phyloP scores from a whole-genome alignment of 305 asterid species.

The Andrographis paniculata region DNA sequence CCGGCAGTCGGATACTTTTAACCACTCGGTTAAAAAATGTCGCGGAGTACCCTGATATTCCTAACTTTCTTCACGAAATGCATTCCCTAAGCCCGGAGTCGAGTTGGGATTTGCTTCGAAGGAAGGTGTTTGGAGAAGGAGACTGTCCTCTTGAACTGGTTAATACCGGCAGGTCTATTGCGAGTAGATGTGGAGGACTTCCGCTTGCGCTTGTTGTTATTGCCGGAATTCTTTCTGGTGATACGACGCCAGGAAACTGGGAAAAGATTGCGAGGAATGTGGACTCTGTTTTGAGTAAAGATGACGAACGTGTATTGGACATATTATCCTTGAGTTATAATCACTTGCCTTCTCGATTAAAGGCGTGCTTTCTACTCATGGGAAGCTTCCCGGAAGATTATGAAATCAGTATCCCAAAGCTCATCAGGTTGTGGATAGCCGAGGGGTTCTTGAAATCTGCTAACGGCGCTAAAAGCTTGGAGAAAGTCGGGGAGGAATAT shows the following conservation, averaged over 20 bases:
- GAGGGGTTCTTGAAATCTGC: slow-evolving; percentile 20
- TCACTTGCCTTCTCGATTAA: slow-evolving; percentile 24
- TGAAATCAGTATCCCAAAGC: slow-evolving; percentile 15
- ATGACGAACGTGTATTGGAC: slow-evolving; percentile 10
- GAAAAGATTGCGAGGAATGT: slow-evolving; percentile 19
- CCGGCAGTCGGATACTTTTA: neutral
- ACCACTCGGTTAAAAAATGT: neutral
- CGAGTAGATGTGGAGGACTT: slow-evolving; percentile 22
- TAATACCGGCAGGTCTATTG: slow-evolving; percentile 20
- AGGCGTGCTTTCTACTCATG: slow-evolving; percentile 25
- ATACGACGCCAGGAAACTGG: slow-evolving; percentile 19
- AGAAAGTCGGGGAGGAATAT: slow-evolving; percentile 22
- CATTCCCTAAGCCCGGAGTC: neutral
- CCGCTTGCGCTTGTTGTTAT: slow-evolving; percentile 31
- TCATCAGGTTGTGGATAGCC: slow-evolving; percentile 24
- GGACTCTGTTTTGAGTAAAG: slow-evolving; percentile 13
- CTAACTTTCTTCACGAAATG: neutral
- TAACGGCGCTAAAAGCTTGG: slow-evolving; percentile 9
- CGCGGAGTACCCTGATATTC: neutral
- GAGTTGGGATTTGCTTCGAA: neutral
- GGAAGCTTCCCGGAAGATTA: slow-evolving; percentile 24
- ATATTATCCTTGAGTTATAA: slow-evolving; percentile 26
- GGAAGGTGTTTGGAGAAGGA: neutral
- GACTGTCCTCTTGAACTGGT: slow-evolving; percentile 17
- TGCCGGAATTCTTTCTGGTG: slow-evolving; percentile 23